Evolutionary conservation across 2,329 filamentous ascomycete genomes (phyloP).

Genomic region (Cladophialophora psammophila): DNA sequence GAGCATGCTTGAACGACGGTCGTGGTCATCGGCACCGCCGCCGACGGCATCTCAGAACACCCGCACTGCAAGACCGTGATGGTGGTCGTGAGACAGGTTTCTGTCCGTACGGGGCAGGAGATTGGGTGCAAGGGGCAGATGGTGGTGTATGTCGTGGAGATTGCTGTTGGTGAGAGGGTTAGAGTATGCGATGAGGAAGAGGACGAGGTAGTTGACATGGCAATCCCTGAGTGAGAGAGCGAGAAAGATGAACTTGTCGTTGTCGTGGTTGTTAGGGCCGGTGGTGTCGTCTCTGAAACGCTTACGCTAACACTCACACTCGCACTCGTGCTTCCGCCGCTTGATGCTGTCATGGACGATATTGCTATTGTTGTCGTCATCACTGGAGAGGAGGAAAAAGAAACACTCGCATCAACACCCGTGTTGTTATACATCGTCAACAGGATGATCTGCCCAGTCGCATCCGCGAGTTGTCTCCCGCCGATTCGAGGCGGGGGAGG

Average conservation of each 20-base stretch:
- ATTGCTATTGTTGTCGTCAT: slow-evolving; percentile 3
- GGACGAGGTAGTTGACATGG: neutral
- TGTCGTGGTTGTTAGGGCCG: neutral
- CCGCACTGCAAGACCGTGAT: slow-evolving; percentile 36
- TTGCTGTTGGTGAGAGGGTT: slow-evolving; percentile 27
- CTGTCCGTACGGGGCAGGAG: slow-evolving; percentile 24
- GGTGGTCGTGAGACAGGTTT: slow-evolving; percentile 29
- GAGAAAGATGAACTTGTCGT: neutral
- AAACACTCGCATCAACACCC: neutral
- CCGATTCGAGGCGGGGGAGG: neutral
- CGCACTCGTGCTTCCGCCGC: slow-evolving; percentile 3
- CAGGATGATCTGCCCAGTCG: slow-evolving; percentile 24
- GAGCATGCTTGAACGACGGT: slow-evolving; percentile 16
- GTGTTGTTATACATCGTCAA: slow-evolving; percentile 37
- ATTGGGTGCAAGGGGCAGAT: slow-evolving; percentile 27
- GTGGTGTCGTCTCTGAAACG: neutral
- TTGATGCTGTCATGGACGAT: neutral
- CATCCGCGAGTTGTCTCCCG: slow-evolving; percentile 23
- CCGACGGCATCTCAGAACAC: slow-evolving; percentile 30
- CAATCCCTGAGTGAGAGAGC: neutral
- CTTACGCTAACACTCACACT: neutral
- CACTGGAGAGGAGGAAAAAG: neutral
- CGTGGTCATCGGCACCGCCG: slow-evolving; percentile 36
- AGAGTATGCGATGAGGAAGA: slow-evolving; percentile 5
- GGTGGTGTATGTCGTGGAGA: slow-evolving; percentile 35